Evolutionary conservation across 1,284 basidiomycete species (phyloP), one percentile per base, ranked within the genome.

Genomic region (Pseudozyma flocculosa): DNA sequence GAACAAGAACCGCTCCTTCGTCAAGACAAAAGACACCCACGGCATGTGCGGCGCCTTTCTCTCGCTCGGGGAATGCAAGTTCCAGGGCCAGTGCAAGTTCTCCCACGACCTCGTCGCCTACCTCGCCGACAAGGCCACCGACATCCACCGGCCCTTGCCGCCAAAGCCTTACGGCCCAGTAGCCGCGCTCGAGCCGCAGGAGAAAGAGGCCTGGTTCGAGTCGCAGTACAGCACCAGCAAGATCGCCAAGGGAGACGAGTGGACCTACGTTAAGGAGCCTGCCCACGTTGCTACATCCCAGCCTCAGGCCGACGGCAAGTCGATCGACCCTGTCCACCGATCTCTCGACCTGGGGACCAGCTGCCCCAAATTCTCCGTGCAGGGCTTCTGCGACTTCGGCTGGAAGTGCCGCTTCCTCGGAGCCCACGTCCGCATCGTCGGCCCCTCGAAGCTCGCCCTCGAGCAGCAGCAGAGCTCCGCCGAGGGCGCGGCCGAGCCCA

Each of bases 351-450:
- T 64, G 68, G n/a, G 61, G 65, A 61, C 72, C 19, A 52, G 55
- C 23, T 96, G 92, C 70, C 89, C 91, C 1, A 82, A 87, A 4
- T 92, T 85, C 68, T 80, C 82, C 24, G 85, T 86, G 60, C 82
- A 83, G 5, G 93, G 93, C 0, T 84, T 87, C 72, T 97, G 93
- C 80, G 86, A 86, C 46, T 85, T 85, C 61, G 94, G 91, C 4
- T 87, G 90, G 80, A 89, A 90, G 78, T 98, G 94, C 76, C 86
- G 94, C 2, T 95, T 89, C 80, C 84, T 95, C 3, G 87, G 88
- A 13, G 86, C 84, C 0, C 94, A 97, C 40, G 68, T 75, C 2
- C 43, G 43, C 4, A 37, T 63, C 23, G 55, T 70, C 10, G 59
- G 61, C 18, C 19, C 59, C 8, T 73, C 68, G 10, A 44, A 37